A percentile compares a stretch with the other conserved stretches of the same genome.
These are phyloP conservation scores for Volutella citrinella DNA, from an alignment of 2,329 filamentous ascomycete genomes.

Conservation along the genomic window DNA sequence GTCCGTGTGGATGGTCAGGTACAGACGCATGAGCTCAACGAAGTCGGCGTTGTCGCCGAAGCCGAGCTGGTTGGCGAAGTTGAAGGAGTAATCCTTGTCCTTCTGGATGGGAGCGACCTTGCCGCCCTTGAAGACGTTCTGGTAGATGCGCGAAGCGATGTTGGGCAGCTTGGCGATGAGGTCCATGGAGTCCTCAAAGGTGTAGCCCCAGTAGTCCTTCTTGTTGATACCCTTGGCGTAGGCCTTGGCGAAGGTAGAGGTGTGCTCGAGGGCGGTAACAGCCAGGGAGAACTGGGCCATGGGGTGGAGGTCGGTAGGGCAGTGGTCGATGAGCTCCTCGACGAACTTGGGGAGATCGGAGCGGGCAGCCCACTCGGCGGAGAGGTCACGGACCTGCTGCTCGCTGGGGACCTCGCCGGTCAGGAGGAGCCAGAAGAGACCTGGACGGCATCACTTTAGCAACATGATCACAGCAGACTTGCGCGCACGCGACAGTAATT, in stretches of 20 bases:
- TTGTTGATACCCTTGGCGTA: constrained; percentile 99
- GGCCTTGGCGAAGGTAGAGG: constrained; percentile 95
- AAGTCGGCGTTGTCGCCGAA: constrained; percentile 96
- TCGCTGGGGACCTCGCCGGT: constrained; percentile 97
- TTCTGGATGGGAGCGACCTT: constrained; percentile 95
- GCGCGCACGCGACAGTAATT: not conserved
- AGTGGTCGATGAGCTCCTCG: constrained; percentile 99
- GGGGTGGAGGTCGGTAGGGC: constrained; percentile 96
- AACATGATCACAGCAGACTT: not conserved
- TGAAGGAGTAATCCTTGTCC: constrained; percentile 99
- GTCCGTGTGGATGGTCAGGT: constrained; percentile 99
- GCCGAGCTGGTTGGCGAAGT: constrained; percentile 99
- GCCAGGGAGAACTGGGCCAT: constrained; percentile 99
- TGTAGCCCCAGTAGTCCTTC: constrained; percentile 99
- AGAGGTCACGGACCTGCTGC: constrained; percentile 97
- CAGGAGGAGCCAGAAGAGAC: constrained; percentile 99
- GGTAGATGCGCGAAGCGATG: constrained; percentile 98
- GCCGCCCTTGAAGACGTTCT: constrained; percentile 99
- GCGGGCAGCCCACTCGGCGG: constrained; percentile 97
- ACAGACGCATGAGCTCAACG: constrained; percentile 95
- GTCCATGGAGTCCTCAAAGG: constrained; percentile 99
- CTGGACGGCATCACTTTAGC: constrained; percentile 35
- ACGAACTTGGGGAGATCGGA: constrained; percentile 97
- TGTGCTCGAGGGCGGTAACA: constrained; percentile 96
- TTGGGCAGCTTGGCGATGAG: constrained; percentile 99